Percentiles rank a stretch among this genome's conserved stretches.
These are phyloP conservation scores for Monilinia polystroma DNA, from an alignment of 2,329 filamentous ascomycete species.

Conservation along the genomic window DNA sequence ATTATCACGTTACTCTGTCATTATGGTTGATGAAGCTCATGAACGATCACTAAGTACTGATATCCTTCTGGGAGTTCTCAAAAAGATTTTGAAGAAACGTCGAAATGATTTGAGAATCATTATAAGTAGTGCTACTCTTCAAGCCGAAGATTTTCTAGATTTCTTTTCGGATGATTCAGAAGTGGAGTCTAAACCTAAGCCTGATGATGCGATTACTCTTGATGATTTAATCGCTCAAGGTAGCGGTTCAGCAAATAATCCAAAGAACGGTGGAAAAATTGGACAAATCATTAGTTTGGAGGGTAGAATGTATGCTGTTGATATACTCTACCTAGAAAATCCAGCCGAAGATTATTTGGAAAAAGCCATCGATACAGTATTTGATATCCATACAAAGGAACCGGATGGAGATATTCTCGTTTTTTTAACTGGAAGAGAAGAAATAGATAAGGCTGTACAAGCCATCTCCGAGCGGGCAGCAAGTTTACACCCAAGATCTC, in stretches of 20 bases:
- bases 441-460: slow-evolving; percentile 83
- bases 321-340: slow-evolving; percentile 74
- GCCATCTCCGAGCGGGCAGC: slow-evolving; percentile 70
- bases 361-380: slow-evolving; percentile 75
- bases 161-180: slow-evolving; percentile 62
- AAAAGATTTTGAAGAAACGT: slow-evolving; percentile 80
- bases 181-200: slow-evolving; percentile 39
- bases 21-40: slow-evolving; percentile 98
- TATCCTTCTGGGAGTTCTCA: slow-evolving; percentile 82
- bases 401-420: slow-evolving; percentile 82
- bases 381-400: slow-evolving; percentile 84
- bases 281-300: slow-evolving; percentile 79
- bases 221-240: slow-evolving; percentile 37
- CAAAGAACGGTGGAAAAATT: slow-evolving; percentile 41
- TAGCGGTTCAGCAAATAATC: slow-evolving; percentile 31
- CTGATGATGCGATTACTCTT: slow-evolving; percentile 42
- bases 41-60: slow-evolving; percentile 92
- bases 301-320: slow-evolving; percentile 84
- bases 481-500: slow-evolving; percentile 58
- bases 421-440: slow-evolving; percentile 88
- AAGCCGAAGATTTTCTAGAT: slow-evolving; percentile 78
- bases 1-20: slow-evolving; percentile 85
- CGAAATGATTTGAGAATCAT: slow-evolving; percentile 77
- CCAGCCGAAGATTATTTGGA: slow-evolving; percentile 87
- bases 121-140: slow-evolving; percentile 88